These are phyloP conservation scores for Penicillium coprophilum DNA, from an alignment of 495 filamentous ascomycete species.

Conservation along the genomic window DNA sequence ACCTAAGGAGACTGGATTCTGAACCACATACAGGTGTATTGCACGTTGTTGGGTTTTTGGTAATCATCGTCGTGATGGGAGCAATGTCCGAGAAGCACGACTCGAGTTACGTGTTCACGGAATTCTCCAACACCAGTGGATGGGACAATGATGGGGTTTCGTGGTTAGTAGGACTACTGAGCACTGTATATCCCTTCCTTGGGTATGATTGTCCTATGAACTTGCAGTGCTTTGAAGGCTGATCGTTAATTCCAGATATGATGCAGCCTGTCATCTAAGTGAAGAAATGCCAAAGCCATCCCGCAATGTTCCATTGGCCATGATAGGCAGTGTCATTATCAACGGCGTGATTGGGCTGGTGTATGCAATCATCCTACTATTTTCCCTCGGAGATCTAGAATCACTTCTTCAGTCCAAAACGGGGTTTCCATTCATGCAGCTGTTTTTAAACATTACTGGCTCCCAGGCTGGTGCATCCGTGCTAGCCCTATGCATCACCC, in stretches of 20 bases:
- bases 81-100: conserved; percentile 24
- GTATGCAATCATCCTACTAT: conserved; percentile 45
- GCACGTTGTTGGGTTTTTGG: conserved; percentile 23
- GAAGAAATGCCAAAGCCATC: conserved; percentile 33
- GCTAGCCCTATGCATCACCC: conserved; percentile 19
- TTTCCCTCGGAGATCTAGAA: conserved; percentile 42
- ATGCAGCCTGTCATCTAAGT: conserved; percentile 35
- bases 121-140: conserved; percentile 27
- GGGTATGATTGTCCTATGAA: conserved; percentile 5
- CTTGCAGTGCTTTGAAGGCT: neutral
- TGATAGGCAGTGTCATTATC: conserved; percentile 43
- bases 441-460: conserved; percentile 38
- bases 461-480: conserved; percentile 39
- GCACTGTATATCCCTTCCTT: conserved; percentile 27
- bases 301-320: conserved; percentile 40
- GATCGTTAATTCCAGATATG: conserved; percentile 18
- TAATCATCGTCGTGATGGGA: conserved; percentile 20
- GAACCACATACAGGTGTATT: conserved; percentile 15
- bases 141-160: conserved; percentile 27
- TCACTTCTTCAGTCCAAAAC: conserved; percentile 29
- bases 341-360: conserved; percentile 45
- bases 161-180: conserved; percentile 27
- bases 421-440: conserved; percentile 50
- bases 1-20: neutral
- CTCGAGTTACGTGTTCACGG: conserved; percentile 19